Evolutionary conservation across 1,284 basidiomycete genomes (phyloP), one percentile per base, ranked within the genome.

Genomic region (Trametes polyzona): DNA sequence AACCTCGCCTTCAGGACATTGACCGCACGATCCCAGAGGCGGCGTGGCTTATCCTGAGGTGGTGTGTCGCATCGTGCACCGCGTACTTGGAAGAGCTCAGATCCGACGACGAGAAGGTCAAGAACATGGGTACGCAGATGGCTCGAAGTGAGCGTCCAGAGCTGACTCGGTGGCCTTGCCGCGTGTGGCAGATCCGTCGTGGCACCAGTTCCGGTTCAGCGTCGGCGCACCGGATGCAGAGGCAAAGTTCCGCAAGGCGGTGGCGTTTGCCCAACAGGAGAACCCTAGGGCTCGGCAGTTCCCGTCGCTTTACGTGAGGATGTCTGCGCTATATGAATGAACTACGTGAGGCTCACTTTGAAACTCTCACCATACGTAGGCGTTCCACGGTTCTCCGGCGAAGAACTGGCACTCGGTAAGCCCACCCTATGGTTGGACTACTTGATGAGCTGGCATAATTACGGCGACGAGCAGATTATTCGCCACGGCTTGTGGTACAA

Each of bases 161-260:
- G 14, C 32, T 39, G 7, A 39, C 55, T 7, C 19, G 21, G 43
- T 37, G 32, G 4, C 2, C 21, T 19, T 14, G n/a, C n/a, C n/a
- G n/a, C n/a, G n/a, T n/a, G n/a, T n/a, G n/a, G n/a, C n/a, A 84
- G 83, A 77, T 47, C 47, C 72, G 0, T 60, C 50, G 0, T 87
- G 81, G 78, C 73, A 75, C 24, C 86, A 87, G 59, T 87, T 86
- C 65, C 75, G 84, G 21, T 82, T 88, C 68, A 83, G 79, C 49
- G 83, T 86, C 14, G 85, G 85, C 16, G 80, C 85, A 2, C 85
- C 85, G 4, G 83, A 86, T 65, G 83, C 83, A 2, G 85, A 87
- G 67, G 83, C 84, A 16, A 84, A 81, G 61, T 87, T 86, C 64
- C 74, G 77, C 32, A 64, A 59, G 5, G 80, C 80, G 2, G 65